Percentiles rank a stretch among this genome's conserved stretches.
Conservation (phyloP, 2,329 filamentous ascomycete genomes). For the Fusarium proliferatum region DNA sequence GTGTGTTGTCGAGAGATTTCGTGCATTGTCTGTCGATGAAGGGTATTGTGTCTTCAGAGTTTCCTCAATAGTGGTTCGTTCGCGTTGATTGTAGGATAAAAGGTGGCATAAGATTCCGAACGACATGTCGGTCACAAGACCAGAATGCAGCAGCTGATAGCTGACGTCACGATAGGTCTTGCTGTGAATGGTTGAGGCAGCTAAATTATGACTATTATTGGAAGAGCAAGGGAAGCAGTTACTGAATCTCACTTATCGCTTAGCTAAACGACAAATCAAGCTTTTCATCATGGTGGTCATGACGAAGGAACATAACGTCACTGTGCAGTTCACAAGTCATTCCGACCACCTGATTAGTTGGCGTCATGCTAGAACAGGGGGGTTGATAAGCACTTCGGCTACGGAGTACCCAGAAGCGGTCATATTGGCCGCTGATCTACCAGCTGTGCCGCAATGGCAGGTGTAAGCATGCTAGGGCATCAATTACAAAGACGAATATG, state of each 20-base stretch:
- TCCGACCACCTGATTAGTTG: accelerated
- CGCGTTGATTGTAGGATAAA: too few relatives aligned
- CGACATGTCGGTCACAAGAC: neutral
- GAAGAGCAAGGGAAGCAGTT: accelerated
- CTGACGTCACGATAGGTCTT: neutral
- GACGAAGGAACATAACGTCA: neutral
- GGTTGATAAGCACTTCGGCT: accelerated
- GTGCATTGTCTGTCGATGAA: neutral
- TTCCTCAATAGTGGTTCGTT: accelerated
- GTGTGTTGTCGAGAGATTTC: neutral
- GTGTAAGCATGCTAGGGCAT: neutral
- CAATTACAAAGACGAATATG: neutral
- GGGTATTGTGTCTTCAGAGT: accelerated
- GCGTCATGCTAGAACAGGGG: accelerated
- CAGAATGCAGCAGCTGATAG: accelerated
- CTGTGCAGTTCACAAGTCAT: neutral
- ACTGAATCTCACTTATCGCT: accelerated
- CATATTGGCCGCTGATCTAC: neutral
- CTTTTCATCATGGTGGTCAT: neutral
- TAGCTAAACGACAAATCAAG: neutral
- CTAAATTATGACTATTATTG: accelerated
- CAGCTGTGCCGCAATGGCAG: neutral
- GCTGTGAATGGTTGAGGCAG: accelerated
- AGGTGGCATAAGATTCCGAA: too few relatives aligned
- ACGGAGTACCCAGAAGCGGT: neutral